phyloP scores from a whole-genome alignment of 139 green algal genomes.

The Picochlorum sp. region DNA sequence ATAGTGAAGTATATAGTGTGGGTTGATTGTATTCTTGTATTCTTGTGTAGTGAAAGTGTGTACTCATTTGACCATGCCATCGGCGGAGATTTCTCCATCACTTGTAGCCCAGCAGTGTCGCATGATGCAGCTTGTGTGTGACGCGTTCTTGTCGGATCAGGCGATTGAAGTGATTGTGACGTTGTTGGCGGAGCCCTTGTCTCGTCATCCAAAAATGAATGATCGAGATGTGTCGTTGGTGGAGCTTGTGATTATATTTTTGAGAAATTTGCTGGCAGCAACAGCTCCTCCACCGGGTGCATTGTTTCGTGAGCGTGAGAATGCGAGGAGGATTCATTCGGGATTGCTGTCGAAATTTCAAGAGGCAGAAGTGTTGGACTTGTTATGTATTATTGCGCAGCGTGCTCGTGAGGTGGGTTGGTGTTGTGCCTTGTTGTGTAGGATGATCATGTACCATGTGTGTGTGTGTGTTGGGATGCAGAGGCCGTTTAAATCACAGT shows the following conservation, averaged over 20 bases:
- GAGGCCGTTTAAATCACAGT: constrained; percentile 46
- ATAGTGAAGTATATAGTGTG: not conserved
- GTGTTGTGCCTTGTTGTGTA: not conserved
- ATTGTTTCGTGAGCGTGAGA: not conserved
- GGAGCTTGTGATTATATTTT: constrained; percentile 79
- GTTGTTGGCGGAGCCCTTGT: constrained; percentile 62
- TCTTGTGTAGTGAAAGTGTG: constrained; percentile 80
- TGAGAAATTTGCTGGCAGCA: constrained; percentile 71
- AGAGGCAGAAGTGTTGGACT: constrained; percentile 57
- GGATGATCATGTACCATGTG: not conserved
- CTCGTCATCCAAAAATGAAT: constrained; percentile 44
- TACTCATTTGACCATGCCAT: constrained; percentile 84
- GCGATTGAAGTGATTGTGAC: constrained; percentile 52
- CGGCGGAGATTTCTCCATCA: constrained; percentile 31
- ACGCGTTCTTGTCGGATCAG: constrained; percentile 52
- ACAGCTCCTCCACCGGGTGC: constrained; percentile 39
- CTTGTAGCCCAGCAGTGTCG: constrained; percentile 28
- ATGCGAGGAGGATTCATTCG: constrained; percentile 3
- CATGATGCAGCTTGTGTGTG: constrained; percentile 54
- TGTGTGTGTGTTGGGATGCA: not conserved
- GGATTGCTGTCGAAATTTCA: constrained; percentile 50
- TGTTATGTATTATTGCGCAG: constrained; percentile 58
- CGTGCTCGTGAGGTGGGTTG: constrained; percentile 20
- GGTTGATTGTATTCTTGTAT: not conserved
- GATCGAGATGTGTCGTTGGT: constrained; percentile 56